These are phyloP conservation scores for Geopyxis carbonaria DNA, from an alignment of 495 filamentous ascomycete species.

Conservation along the genomic window DNA sequence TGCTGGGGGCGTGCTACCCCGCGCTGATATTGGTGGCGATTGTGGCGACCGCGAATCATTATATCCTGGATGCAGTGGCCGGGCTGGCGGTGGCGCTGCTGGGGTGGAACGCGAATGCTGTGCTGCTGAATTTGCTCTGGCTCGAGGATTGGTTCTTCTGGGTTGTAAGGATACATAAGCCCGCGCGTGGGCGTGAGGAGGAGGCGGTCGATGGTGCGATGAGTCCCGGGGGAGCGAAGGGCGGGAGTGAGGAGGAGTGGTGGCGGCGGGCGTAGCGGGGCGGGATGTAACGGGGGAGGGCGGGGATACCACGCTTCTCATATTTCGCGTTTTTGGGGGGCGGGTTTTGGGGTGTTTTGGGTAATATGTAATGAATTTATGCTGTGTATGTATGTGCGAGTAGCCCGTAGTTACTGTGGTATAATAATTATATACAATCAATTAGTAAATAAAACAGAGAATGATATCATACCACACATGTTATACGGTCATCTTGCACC, in stretches of 20 bases:
- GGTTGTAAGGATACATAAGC: conserved; percentile 40
- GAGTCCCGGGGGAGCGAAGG: conserved; percentile 6
- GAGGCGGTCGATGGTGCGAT: conserved; percentile 12
- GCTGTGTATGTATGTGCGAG: too few species aligned
- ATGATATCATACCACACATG: too few species aligned
- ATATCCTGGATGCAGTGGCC: conserved; percentile 43
- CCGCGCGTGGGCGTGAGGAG: conserved; percentile 17
- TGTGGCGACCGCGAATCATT: conserved; percentile 51
- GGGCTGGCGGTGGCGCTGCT: conserved; percentile 35
- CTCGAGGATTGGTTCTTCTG: conserved; percentile 41
- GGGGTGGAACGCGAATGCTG: conserved; percentile 33
- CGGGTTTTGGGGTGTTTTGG: too few species aligned
- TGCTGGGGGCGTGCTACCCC: conserved; percentile 39
- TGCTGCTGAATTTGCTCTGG: conserved; percentile 39
- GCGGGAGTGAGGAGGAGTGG: conserved; percentile 14
- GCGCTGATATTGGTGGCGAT: conserved; percentile 42
- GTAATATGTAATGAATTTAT: too few species aligned
- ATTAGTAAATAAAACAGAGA: too few species aligned
- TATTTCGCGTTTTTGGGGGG: too few species aligned
- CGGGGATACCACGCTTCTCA: not conserved
- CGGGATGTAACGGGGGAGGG: conserved; percentile 7
- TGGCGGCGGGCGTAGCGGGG: conserved; percentile 16
- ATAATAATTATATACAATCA: too few species aligned
- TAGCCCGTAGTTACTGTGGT: too few species aligned
- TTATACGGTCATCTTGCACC: too few species aligned